Evolutionary conservation across 2,329 filamentous ascomycete species (phyloP).

Genomic region (Graphiopsis chlorocephala): DNA sequence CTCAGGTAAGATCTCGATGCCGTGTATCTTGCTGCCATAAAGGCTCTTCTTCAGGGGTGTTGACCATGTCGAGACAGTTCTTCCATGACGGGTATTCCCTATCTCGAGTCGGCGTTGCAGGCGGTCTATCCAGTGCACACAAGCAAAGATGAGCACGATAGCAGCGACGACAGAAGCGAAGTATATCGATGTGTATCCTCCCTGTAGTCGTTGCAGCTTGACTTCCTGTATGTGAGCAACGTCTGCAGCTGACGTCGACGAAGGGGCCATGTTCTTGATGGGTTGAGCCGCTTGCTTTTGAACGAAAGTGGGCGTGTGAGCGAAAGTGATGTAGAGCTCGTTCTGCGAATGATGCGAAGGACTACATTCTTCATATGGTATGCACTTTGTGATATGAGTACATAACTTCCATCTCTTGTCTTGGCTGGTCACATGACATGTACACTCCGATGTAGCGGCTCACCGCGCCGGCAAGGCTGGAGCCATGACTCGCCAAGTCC

Average conservation of each 20-base stretch:
- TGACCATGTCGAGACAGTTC: background rate
- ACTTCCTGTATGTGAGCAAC: conserved; percentile 14
- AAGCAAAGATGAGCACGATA: conserved; percentile 19
- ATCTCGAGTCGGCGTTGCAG: conserved; percentile 6
- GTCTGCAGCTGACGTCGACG: background rate
- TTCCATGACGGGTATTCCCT: background rate
- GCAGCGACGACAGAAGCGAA: conserved; percentile 19
- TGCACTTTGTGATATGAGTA: background rate
- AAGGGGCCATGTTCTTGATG: conserved; percentile 17
- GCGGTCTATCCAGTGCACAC: conserved; percentile 18
- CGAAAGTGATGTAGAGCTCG: background rate
- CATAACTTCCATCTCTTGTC: background rate
- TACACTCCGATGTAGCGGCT: conserved; percentile 13
- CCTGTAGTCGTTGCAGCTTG: conserved; percentile 3
- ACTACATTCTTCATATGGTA: background rate
- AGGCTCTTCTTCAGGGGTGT: background rate
- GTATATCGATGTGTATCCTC: conserved; percentile 18
- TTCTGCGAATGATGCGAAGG: background rate
- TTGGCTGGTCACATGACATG: conserved; percentile 4
- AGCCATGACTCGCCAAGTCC: background rate
- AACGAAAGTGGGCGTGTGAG: background rate
- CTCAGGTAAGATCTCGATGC: background rate
- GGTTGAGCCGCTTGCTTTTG: background rate
- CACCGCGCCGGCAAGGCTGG: conserved; percentile 11
- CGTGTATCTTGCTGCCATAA: background rate